phyloP scores from a whole-genome alignment of 1,139 yeast species.

The Pichia sp. region DNA sequence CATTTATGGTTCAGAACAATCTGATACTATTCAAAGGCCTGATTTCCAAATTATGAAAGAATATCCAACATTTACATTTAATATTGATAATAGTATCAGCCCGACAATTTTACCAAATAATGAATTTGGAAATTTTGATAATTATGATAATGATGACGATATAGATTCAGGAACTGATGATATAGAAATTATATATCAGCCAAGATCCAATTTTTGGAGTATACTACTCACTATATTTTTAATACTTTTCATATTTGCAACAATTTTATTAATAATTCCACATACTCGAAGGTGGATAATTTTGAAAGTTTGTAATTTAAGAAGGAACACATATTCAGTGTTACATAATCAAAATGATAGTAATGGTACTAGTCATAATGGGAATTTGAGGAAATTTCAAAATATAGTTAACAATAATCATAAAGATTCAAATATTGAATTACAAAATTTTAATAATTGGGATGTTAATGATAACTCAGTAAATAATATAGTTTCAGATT shows the following conservation, averaged over 20 bases:
- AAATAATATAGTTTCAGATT: constrained; percentile 18
- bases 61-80: constrained; percentile 14
- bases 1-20: constrained; percentile 46
- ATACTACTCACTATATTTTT: background rate
- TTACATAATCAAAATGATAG: background rate
- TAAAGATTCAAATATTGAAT: background rate
- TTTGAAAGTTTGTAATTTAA: background rate
- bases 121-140: background rate
- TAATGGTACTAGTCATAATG: background rate
- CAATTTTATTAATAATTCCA: background rate
- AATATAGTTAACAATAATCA: background rate
- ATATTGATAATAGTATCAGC: constrained; percentile 16
- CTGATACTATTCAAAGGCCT: constrained; percentile 42
- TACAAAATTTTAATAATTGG: background rate
- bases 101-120: background rate
- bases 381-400: constrained; percentile 7
- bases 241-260: background rate
- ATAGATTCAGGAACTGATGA: background rate
- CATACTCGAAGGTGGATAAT: background rate
- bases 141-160: background rate
- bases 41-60: constrained; percentile 29
- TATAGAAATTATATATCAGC: background rate
- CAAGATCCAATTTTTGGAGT: background rate
- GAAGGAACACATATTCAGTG: background rate
- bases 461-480: constrained; percentile 9